Evolutionary conservation across 1,139 yeast species (phyloP).

Genomic region (Chernovozyma sophiae-reginae): DNA sequence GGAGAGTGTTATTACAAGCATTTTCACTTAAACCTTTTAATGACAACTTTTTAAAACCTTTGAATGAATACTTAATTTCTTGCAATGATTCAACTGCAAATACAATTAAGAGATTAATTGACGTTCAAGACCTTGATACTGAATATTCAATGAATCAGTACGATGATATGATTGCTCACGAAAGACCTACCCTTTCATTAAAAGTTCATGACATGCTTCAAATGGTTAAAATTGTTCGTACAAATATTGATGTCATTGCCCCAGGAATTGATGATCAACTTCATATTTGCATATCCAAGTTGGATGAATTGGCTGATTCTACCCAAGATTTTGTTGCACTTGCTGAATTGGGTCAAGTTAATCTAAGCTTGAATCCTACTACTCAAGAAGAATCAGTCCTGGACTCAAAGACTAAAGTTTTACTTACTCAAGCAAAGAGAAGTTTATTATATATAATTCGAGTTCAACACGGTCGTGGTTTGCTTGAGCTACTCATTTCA

Average conservation of each 20-base stretch:
- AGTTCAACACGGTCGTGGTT: slow-evolving; percentile 70
- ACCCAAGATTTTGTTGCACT: slow-evolving; percentile 36
- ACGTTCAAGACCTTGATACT: slow-evolving; percentile 55
- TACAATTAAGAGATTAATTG: slow-evolving; percentile 46
- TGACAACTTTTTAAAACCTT: slow-evolving; percentile 72
- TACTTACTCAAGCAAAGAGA: slow-evolving; percentile 77
- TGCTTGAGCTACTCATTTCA: slow-evolving; percentile 70
- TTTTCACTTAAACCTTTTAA: slow-evolving; percentile 66
- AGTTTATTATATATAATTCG: slow-evolving; percentile 75
- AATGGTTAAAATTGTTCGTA: slow-evolving; percentile 54
- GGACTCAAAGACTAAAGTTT: slow-evolving; percentile 45
- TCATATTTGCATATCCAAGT: slow-evolving; percentile 31
- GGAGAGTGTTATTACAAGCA: slow-evolving; percentile 61
- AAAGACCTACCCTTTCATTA: slow-evolving; percentile 61
- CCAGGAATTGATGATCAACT: slow-evolving; percentile 56
- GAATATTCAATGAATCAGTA: slow-evolving; percentile 62
- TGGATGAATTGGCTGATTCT: slow-evolving; percentile 32
- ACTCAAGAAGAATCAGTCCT: slow-evolving; percentile 42
- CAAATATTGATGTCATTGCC: slow-evolving; percentile 48
- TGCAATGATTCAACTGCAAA: slow-evolving; percentile 44
- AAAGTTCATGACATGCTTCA: slow-evolving; percentile 62
- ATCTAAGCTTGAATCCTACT: slow-evolving; percentile 47
- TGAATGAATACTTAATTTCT: slow-evolving; percentile 64
- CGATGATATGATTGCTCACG: slow-evolving; percentile 67
- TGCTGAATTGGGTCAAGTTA: slow-evolving; percentile 38